phyloP scores from a whole-genome alignment of 2,329 filamentous ascomycete species.

The Cytospora schulzeri region DNA sequence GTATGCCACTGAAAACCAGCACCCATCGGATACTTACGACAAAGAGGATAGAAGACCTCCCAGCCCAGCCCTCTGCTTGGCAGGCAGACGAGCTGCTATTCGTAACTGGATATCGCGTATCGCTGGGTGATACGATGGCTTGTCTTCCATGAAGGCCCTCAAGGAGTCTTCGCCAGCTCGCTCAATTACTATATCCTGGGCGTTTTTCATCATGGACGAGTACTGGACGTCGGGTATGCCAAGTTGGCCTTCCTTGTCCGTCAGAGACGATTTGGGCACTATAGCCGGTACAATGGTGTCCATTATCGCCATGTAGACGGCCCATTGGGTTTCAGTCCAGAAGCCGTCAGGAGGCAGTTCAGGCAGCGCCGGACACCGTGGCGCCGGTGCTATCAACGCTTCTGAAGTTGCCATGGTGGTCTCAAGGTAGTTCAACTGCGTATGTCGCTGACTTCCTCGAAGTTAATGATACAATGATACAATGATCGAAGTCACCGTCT shows the following conservation, averaged over 20 bases:
- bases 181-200: slow-evolving; percentile 40
- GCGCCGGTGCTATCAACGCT: slow-evolving; percentile 25
- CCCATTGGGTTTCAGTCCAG: slow-evolving; percentile 55
- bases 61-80: slow-evolving; percentile 39
- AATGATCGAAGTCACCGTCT: background rate
- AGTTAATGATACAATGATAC: too few species aligned
- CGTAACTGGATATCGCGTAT: slow-evolving; percentile 55
- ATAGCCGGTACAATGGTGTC: slow-evolving; percentile 65
- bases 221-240: slow-evolving; percentile 54
- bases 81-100: slow-evolving; percentile 42
- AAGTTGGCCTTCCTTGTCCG: slow-evolving; percentile 46
- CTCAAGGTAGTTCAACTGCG: background rate
- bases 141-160: slow-evolving; percentile 54
- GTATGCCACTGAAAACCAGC: too few species aligned
- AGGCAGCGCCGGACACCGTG: slow-evolving; percentile 32
- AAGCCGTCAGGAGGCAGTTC: slow-evolving; percentile 37
- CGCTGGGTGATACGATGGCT: slow-evolving; percentile 51
- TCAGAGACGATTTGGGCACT: slow-evolving; percentile 42
- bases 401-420: slow-evolving; percentile 18
- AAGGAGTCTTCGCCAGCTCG: slow-evolving; percentile 48
- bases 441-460: background rate
- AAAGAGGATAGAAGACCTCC: slow-evolving; percentile 44
- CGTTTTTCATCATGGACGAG: slow-evolving; percentile 45
- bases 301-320: slow-evolving; percentile 54
- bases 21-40: slow-evolving; percentile 40